Percentiles rank a stretch among this genome's conserved stretches.
phyloP scores from a whole-genome alignment of 345 rosid genomes.

The Toxicodendron radicans region DNA sequence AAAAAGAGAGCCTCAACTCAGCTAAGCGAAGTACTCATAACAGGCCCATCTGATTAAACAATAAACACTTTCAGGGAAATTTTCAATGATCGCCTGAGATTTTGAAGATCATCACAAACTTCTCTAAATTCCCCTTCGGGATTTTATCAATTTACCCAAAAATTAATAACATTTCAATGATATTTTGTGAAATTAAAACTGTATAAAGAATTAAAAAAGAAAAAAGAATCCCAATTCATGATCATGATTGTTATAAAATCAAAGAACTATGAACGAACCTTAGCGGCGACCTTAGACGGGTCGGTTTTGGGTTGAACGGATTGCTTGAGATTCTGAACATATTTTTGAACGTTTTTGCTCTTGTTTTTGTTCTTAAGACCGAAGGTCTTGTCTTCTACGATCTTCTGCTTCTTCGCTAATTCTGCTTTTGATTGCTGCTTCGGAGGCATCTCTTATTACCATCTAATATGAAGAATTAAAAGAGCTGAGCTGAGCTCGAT shows the following conservation, averaged over 20 bases:
- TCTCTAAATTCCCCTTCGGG: background rate
- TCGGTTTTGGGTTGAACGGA: constrained; percentile 61
- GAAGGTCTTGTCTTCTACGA: constrained; percentile 79
- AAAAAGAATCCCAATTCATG: no score
- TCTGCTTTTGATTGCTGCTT: constrained; percentile 65
- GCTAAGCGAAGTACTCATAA: background rate
- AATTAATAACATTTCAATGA: background rate
- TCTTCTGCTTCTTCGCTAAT: constrained; percentile 76
- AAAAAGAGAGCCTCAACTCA: background rate
- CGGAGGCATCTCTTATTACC: constrained; percentile 62
- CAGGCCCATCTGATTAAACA: background rate
- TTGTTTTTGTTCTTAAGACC: constrained; percentile 78
- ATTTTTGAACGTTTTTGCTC: constrained; percentile 70
- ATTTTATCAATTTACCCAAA: background rate
- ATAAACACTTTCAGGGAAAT: background rate
- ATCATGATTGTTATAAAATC: background rate
- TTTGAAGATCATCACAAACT: background rate
- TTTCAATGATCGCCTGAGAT: background rate
- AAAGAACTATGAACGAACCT: constrained; percentile 34
- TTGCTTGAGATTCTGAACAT: constrained; percentile 64
- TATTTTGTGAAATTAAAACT: no score
- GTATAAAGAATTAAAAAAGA: no score
- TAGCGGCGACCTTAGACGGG: constrained; percentile 37
- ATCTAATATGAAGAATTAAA: constrained; percentile 23
- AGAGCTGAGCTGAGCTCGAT: no score